phyloP scores from a whole-genome alignment of 345 rosid genomes.

The Turritis glabra region DNA sequence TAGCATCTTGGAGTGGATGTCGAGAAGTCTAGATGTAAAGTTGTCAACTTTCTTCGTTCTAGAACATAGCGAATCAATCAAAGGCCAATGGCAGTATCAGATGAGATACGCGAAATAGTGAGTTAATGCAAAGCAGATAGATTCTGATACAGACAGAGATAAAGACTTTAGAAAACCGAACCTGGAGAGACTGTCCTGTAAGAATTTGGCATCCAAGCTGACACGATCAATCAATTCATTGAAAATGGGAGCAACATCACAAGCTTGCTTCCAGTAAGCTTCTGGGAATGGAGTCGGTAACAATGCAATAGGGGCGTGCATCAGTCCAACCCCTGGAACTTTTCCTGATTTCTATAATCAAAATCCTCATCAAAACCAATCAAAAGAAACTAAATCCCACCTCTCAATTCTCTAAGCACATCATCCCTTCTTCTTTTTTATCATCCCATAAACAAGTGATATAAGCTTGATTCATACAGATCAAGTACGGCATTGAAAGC shows the following conservation, averaged over 20 bases:
- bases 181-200: slow-evolving; percentile 86
- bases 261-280: slow-evolving; percentile 71
- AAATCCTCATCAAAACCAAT: slow-evolving; percentile 17
- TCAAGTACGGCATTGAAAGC: background rate
- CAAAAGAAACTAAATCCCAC: background rate
- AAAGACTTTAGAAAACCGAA: slow-evolving; percentile 21
- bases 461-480: slow-evolving; percentile 10
- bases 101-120: no score
- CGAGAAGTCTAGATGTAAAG: slow-evolving; percentile 91
- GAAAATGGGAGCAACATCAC: slow-evolving; percentile 88
- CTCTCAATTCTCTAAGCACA: background rate
- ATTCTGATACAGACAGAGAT: background rate
- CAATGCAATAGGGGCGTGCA: slow-evolving; percentile 86
- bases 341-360: slow-evolving; percentile 71
- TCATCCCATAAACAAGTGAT: slow-evolving; percentile 4
- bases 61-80: slow-evolving; percentile 31
- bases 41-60: slow-evolving; percentile 88
- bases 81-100: background rate
- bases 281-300: slow-evolving; percentile 77
- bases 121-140: slow-evolving; percentile 1
- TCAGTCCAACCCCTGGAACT: slow-evolving; percentile 92
- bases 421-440: no score
- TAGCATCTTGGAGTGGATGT: slow-evolving; percentile 89
- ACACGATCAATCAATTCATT: slow-evolving; percentile 94
- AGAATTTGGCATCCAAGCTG: slow-evolving; percentile 85